Evolutionary conservation across 2,329 filamentous ascomycete genomes (phyloP).

Genomic region (Camillea tinctor): DNA sequence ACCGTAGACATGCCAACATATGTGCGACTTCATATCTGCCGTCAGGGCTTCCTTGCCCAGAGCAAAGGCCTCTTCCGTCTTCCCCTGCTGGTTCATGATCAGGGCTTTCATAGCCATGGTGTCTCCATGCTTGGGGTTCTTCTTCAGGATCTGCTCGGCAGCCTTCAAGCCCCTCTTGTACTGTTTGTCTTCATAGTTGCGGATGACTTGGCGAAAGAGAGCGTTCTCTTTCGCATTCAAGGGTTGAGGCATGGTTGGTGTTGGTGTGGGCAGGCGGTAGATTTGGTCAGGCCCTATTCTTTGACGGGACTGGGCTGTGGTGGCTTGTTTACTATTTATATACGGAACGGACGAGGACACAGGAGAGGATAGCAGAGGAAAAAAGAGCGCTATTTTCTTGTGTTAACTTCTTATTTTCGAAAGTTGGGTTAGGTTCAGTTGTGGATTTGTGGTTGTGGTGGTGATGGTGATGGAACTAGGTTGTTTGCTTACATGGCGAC

Average conservation of each 20-base stretch:
- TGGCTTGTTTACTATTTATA: not conserved
- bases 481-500: too few species aligned
- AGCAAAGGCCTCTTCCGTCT: conserved; percentile 89
- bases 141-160: conserved; percentile 93
- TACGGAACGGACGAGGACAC: not conserved
- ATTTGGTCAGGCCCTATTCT: not conserved
- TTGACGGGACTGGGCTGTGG: not conserved
- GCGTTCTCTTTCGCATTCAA: conserved; percentile 85
- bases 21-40: conserved; percentile 98
- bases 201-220: conserved; percentile 92
- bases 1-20: conserved; percentile 99
- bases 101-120: conserved; percentile 99
- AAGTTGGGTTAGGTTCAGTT: too few species aligned
- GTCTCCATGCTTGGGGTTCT: conserved; percentile 93
- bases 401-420: too few species aligned
- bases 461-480: too few species aligned
- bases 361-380: too few species aligned
- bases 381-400: too few species aligned
- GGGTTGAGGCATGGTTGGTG: conserved; percentile 66
- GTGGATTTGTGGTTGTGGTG: too few species aligned
- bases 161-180: conserved; percentile 94
- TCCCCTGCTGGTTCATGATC: conserved; percentile 89
- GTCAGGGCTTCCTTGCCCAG: conserved; percentile 89
- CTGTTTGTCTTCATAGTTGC: conserved; percentile 96
- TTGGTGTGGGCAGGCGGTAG: too few species aligned